Conservation (phyloP, 345 rosid species). For the Salix caprea region DNA sequence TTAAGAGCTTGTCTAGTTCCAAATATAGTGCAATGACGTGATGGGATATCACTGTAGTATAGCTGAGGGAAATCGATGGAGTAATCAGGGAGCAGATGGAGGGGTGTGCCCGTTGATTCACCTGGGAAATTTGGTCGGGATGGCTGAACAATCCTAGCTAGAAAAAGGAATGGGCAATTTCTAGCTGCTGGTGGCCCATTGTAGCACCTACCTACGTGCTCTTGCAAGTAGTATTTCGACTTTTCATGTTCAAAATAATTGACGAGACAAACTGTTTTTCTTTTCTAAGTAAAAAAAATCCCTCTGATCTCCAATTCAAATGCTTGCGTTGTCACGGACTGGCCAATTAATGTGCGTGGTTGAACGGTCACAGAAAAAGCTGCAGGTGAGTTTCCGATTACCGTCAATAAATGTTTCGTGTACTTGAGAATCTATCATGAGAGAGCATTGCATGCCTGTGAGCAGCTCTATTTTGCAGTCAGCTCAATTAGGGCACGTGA, state of each 20-base stretch:
- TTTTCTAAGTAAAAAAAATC: neutral
- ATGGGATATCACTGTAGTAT: neutral
- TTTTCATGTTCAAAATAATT: too few species aligned
- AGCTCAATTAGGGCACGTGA: too few species aligned
- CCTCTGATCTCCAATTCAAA: neutral
- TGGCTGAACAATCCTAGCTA: neutral
- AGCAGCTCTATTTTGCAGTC: too few species aligned
- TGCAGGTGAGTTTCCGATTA: neutral
- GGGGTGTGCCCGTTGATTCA: neutral
- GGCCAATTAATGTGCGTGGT: neutral
- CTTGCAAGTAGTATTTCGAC: neutral
- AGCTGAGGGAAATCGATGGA: neutral
- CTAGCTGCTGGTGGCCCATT: neutral
- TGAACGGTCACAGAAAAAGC: neutral
- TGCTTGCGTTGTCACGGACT: neutral
- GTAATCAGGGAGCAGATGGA: neutral
- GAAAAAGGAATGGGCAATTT: neutral
- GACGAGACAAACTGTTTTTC: neutral
- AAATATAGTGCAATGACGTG: neutral
- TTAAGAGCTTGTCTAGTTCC: neutral
- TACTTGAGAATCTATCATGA: neutral
- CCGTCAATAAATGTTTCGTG: neutral
- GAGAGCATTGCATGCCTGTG: neutral
- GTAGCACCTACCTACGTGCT: neutral
- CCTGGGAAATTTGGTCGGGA: conserved; percentile 3